Conservation (phyloP, 2,329 filamentous ascomycete species). For the Pyricularia sp. region DNA sequence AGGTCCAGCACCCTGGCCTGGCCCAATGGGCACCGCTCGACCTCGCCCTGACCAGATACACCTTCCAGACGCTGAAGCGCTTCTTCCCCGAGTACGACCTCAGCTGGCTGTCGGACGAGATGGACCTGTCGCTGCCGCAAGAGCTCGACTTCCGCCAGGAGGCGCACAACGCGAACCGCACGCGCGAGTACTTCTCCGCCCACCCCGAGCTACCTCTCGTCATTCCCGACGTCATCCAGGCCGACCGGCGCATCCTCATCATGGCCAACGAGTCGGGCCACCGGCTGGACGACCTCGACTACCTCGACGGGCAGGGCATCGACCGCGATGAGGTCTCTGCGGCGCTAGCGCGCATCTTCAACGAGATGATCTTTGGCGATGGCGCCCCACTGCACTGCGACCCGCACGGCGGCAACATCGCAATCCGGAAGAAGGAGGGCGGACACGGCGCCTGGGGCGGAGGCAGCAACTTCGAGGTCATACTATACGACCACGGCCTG, state of each 20-base stretch:
- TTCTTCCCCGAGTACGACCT: conserved; percentile 98
- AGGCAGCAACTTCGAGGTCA: conserved; percentile 78
- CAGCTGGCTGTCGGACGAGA: conserved; percentile 89
- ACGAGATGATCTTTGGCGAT: conserved; percentile 97
- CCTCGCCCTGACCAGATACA: conserved; percentile 75
- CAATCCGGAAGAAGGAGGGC: conserved; percentile 56
- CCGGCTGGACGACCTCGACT: conserved; percentile 81
- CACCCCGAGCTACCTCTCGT: conserved; percentile 71
- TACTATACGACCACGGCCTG: conserved; percentile 93
- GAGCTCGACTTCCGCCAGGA: conserved; percentile 87
- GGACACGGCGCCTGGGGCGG: not conserved
- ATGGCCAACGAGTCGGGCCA: conserved; percentile 89
- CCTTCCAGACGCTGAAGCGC: conserved; percentile 78
- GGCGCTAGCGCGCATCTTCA: conserved; percentile 84
- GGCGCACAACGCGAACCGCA: conserved; percentile 71
- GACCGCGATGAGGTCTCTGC: conserved; percentile 94
- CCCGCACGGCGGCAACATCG: conserved; percentile 92
- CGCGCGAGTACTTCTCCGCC: conserved; percentile 70
- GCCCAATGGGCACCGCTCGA: conserved; percentile 88
- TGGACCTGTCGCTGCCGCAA: conserved; percentile 82
- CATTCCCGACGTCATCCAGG: conserved; percentile 85
- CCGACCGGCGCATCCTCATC: conserved; percentile 78
- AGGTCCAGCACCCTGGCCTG: conserved; percentile 86
- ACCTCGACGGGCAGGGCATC: conserved; percentile 76
- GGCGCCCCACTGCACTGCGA: conserved; percentile 90